These are phyloP conservation scores for Thalassiosira exigua DNA, from an alignment of 352 stramenopile genomes.

Conservation along the genomic window DNA sequence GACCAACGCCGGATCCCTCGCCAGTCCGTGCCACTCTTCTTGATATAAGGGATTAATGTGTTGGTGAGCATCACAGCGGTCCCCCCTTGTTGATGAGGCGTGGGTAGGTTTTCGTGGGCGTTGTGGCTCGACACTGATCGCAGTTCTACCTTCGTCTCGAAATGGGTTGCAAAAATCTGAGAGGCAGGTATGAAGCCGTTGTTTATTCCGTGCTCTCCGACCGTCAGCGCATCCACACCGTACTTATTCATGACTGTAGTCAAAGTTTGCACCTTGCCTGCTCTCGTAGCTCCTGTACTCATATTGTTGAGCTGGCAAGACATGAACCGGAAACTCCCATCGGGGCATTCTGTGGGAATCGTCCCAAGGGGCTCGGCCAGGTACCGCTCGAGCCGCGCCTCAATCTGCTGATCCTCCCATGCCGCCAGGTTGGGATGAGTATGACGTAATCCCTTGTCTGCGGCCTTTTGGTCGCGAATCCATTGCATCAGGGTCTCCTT, in stretches of 20 bases:
- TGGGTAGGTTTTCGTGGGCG: neutral
- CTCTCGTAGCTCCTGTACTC: neutral
- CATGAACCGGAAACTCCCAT: neutral
- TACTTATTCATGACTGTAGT: slow-evolving; percentile 11
- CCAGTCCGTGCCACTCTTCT: neutral
- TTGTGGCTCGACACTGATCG: slow-evolving; percentile 7
- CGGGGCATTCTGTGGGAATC: neutral
- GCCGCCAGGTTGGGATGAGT: neutral
- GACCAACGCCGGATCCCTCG: slow-evolving; percentile 5
- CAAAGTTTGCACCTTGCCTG: slow-evolving; percentile 5
- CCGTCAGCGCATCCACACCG: neutral
- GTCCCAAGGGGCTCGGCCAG: neutral
- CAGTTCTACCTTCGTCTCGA: slow-evolving; percentile 6
- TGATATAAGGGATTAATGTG: neutral
- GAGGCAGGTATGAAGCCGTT: neutral
- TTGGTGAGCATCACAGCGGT: slow-evolving; percentile 4
- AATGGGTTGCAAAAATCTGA: neutral
- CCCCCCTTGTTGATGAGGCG: neutral
- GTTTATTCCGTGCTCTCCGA: slow-evolving; percentile 11
- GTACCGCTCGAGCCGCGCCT: neutral
- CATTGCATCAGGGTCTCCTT: neutral
- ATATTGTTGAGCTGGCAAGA: slow-evolving; percentile 2
- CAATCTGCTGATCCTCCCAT: neutral
- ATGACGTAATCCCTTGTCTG: neutral
- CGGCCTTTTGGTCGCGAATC: neutral